A percentile compares a stretch with the other conserved stretches of the same genome.
phyloP scores from a whole-genome alignment of 257 asterid species.

The Nicotiana tabacum region DNA sequence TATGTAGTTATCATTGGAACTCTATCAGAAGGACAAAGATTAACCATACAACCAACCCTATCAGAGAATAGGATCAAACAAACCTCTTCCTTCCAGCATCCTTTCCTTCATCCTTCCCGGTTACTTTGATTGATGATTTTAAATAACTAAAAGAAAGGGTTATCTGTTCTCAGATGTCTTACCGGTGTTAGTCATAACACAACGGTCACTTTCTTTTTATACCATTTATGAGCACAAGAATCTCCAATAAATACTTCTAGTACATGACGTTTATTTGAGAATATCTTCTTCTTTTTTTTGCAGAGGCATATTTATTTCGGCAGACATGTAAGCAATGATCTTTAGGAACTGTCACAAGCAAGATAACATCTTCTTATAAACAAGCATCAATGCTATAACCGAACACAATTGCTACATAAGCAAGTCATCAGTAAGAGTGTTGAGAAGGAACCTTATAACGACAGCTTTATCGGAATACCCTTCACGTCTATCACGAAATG shows the following conservation, averaged over 20 bases:
- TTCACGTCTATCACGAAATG: slow-evolving; percentile 84
- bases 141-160: neutral
- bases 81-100: neutral
- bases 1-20: neutral
- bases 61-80: neutral
- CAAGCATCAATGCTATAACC: neutral
- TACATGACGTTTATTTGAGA: neutral
- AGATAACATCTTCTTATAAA: neutral
- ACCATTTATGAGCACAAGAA: neutral
- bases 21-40: neutral
- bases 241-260: neutral
- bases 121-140: neutral
- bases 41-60: neutral
- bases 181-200: neutral
- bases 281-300: neutral
- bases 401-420: neutral
- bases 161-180: slow-evolving; percentile 1
- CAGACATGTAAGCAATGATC: neutral
- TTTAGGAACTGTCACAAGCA: neutral
- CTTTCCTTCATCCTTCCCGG: neutral
- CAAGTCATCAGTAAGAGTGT: slow-evolving; percentile 3
- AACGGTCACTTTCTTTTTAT: neutral
- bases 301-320: neutral
- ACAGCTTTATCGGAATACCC: slow-evolving; percentile 97
- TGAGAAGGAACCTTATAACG: slow-evolving; percentile 59